These are phyloP conservation scores for Rosa rugosa DNA, from an alignment of 306 rosid genomes.

Conservation along the genomic window DNA sequence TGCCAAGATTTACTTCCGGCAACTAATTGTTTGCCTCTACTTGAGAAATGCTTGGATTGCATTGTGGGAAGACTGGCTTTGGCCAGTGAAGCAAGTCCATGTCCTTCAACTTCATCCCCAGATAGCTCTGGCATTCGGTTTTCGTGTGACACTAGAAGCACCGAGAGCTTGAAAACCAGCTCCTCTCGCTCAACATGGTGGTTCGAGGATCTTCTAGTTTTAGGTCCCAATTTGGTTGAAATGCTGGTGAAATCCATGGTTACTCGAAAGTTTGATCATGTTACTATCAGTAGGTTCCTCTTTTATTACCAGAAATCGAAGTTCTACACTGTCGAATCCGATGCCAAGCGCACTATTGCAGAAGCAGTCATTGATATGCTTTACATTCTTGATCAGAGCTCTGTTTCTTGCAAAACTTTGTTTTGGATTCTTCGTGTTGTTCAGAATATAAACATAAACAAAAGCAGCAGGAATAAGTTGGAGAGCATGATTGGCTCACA, in stretches of 20 bases:
- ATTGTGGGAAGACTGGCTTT: slow-evolving; percentile 57
- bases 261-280: slow-evolving; percentile 56
- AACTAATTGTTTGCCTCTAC: slow-evolving; percentile 38
- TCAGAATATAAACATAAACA: slow-evolving; percentile 54
- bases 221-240: slow-evolving; percentile 56
- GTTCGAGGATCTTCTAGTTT: slow-evolving; percentile 77
- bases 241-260: slow-evolving; percentile 63
- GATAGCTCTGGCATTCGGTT: slow-evolving; percentile 77
- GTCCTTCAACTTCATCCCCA: slow-evolving; percentile 76
- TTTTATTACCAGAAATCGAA: slow-evolving; percentile 75
- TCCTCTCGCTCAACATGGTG: slow-evolving; percentile 70
- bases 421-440: slow-evolving; percentile 67
- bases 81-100: slow-evolving; percentile 69
- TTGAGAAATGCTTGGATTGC: slow-evolving; percentile 65
- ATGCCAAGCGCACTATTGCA: slow-evolving; percentile 49
- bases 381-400: slow-evolving; percentile 42
- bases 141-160: slow-evolving; percentile 86
- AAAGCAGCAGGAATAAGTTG: slow-evolving; percentile 61
- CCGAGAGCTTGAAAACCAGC: slow-evolving; percentile 68
- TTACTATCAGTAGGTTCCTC: slow-evolving; percentile 62
- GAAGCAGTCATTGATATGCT: slow-evolving; percentile 71
- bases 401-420: slow-evolving; percentile 66
- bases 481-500: slow-evolving; percentile 82
- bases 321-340: slow-evolving; percentile 31
- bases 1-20: slow-evolving; percentile 47